A percentile compares a stretch with the other conserved stretches of the same genome.
Conservation (phyloP, 2,329 filamentous ascomycete species). For the Penicillium psychrosexuale region DNA sequence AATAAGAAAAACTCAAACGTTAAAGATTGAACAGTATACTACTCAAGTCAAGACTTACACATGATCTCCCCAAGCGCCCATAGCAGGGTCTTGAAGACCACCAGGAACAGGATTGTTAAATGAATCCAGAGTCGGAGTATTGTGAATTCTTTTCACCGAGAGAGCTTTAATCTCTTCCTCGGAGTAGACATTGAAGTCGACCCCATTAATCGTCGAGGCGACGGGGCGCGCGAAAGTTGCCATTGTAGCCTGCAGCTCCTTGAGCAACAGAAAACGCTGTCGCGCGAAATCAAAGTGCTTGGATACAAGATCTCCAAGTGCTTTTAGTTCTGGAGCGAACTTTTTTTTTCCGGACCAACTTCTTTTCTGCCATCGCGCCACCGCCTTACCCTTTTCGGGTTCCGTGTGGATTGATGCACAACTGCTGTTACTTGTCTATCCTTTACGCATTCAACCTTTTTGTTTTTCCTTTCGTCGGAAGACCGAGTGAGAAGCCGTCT, state of each 20-base stretch:
- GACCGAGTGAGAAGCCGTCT: constrained; percentile 4
- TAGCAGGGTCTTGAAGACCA: constrained; percentile 85
- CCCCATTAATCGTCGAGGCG: constrained; percentile 75
- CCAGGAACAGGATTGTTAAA: constrained; percentile 85
- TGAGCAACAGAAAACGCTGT: constrained; percentile 36
- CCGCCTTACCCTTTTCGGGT: constrained; percentile 28
- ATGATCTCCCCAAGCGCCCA: constrained; percentile 85
- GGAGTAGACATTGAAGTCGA: constrained; percentile 85
- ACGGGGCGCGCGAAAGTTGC: constrained; percentile 66
- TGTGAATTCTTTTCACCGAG: constrained; percentile 91
- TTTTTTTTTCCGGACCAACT: constrained; percentile 27
- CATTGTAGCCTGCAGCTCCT: constrained; percentile 40
- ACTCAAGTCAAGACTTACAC: constrained; percentile 55
- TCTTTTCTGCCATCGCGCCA: constrained; percentile 37
- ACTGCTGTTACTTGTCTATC: background rate
- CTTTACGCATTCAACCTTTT: background rate
- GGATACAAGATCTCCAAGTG: constrained; percentile 25
- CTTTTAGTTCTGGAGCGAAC: constrained; percentile 32
- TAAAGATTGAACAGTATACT: constrained; percentile 13
- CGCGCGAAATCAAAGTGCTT: constrained; percentile 29
- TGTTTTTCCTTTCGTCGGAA: background rate
- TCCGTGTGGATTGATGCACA: constrained; percentile 8
- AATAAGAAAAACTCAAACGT: constrained; percentile 7
- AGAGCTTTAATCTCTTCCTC: constrained; percentile 79
- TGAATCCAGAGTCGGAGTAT: constrained; percentile 89